Evolutionary conservation across 768 basidiomycete genomes (phyloP).

Genomic region (Strobilomyces dryophilus): DNA sequence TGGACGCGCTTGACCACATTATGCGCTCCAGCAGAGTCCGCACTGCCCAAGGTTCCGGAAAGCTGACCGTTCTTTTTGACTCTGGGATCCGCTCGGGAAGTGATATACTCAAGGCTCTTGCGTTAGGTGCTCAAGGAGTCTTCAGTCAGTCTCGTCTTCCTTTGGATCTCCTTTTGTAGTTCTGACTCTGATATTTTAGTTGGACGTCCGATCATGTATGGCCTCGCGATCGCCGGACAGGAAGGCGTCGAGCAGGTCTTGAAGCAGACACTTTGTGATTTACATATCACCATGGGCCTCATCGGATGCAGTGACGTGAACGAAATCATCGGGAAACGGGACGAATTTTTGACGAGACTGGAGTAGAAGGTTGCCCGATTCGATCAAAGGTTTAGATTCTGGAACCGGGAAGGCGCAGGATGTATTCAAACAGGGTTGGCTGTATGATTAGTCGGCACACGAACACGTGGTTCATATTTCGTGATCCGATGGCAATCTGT

Average conservation of each 20-base stretch:
- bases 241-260: conserved; percentile 74
- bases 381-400: too few species aligned
- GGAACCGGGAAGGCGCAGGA: too few species aligned
- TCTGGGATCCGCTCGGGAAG: conserved; percentile 81
- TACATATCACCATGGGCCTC: conserved; percentile 62
- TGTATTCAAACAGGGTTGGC: too few species aligned
- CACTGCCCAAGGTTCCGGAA: conserved; percentile 55
- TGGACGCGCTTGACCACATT: conserved; percentile 69
- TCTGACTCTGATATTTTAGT: conserved; percentile 36
- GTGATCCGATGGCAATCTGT: too few species aligned
- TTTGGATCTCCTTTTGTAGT: background rate
- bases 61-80: conserved; percentile 60
- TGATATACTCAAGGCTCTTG: conserved; percentile 82
- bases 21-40: conserved; percentile 57
- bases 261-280: conserved; percentile 60
- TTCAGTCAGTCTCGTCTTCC: conserved; percentile 46
- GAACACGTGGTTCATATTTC: too few species aligned
- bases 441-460: too few species aligned
- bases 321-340: conserved; percentile 58
- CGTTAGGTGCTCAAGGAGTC: conserved; percentile 81
- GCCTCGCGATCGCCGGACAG: conserved; percentile 64
- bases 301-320: conserved; percentile 52
- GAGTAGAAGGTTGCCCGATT: conserved; percentile 14
- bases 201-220: conserved; percentile 73
- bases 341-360: conserved; percentile 23